Percentiles rank a stretch among this genome's conserved stretches.
Evolutionary conservation across 805 yeast genomes (phyloP).

Genomic region (Candida morakotiae): DNA sequence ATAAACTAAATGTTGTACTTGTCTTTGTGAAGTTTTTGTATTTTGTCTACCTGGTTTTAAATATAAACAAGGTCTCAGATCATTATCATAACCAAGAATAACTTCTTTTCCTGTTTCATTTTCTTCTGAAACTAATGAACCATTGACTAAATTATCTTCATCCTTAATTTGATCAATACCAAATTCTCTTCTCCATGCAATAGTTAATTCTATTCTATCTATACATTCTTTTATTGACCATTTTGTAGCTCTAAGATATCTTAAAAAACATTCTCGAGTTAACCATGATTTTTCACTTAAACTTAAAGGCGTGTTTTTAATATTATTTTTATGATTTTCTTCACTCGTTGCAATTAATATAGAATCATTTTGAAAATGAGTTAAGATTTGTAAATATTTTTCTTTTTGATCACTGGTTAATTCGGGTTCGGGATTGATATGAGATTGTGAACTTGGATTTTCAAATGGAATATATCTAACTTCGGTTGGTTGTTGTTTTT

Average conservation of each 20-base stretch:
- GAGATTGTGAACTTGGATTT: conserved; percentile 25
- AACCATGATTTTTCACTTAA: conserved; percentile 82
- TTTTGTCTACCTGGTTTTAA: conserved; percentile 94
- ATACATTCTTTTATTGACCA: conserved; percentile 76
- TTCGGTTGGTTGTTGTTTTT: not conserved
- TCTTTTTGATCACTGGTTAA: conserved; percentile 52
- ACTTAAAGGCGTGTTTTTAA: conserved; percentile 23
- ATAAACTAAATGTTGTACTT: conserved; percentile 93
- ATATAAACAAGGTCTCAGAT: conserved; percentile 87
- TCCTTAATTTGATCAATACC: conserved; percentile 49
- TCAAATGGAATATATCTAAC: conserved; percentile 15
- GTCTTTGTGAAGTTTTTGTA: conserved; percentile 83
- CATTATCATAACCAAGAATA: conserved; percentile 85
- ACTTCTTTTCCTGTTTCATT: conserved; percentile 92
- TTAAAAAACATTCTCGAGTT: conserved; percentile 82
- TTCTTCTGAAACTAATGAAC: conserved; percentile 57
- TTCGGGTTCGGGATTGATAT: conserved; percentile 45
- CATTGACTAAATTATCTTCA: conserved; percentile 48
- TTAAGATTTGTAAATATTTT: conserved; percentile 60
- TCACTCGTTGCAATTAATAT: conserved; percentile 50
- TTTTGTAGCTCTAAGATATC: conserved; percentile 91
- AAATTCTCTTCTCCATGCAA: conserved; percentile 93
- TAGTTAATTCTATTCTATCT: conserved; percentile 66
- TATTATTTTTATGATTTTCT: conserved; percentile 38
- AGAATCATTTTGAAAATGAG: conserved; percentile 55